Base-by-base conservation (phyloP, 1,284 basidiomycete species). In the Mycena sp. region DNA sequence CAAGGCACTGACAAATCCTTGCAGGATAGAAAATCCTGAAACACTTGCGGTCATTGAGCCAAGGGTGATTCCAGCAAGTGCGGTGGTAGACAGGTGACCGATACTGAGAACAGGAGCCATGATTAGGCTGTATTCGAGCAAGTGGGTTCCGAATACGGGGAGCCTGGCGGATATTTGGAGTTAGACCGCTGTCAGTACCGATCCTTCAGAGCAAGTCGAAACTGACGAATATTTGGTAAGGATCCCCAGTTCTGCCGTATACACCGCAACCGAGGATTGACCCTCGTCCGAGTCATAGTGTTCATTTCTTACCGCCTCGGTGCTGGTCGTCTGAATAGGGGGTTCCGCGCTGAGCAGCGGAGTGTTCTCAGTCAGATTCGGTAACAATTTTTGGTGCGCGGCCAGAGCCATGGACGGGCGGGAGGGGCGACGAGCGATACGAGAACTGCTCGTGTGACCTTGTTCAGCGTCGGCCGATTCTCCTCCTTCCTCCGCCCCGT, bases 41-140 rank as follows among this genome's bases (percentile, higher is more conserved):
- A 85, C 83, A 55, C 87, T 90, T 6, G 92, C 93, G 0, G 93
- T 95, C 94, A 96, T 96, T 5, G 91, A 91, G 0, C 92, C 94
- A 1, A 95, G 83, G n/a, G 90, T 91, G 12, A 91, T 88, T 0
- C 93, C 94, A 4, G 95, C 95, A 0, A 97, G 85, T 0, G 93
- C 92, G 1, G 85, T 89, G 1, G 91, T 93, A 3, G 89, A 91
- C 30, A 96, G 76, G 78, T 97, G 95, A 1, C 95, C 95, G 45
- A 96, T 91, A 14, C 91, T 91, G 19, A 97, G 79, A 19, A 96
- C 90, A 23, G 91, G 87, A 0, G 87, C 85, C 64, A 93, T 83
- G 32, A 91, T 82, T 29, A 94, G 84, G 28, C 88, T 90, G 72
- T 92, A 92, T 73, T 94, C 92, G 82, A 93, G 79, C 12, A 93